A percentile compares a stretch with the other conserved stretches of the same genome.
Conservation (phyloP, 164 flowering plant species). For the Akebia trifoliata region DNA sequence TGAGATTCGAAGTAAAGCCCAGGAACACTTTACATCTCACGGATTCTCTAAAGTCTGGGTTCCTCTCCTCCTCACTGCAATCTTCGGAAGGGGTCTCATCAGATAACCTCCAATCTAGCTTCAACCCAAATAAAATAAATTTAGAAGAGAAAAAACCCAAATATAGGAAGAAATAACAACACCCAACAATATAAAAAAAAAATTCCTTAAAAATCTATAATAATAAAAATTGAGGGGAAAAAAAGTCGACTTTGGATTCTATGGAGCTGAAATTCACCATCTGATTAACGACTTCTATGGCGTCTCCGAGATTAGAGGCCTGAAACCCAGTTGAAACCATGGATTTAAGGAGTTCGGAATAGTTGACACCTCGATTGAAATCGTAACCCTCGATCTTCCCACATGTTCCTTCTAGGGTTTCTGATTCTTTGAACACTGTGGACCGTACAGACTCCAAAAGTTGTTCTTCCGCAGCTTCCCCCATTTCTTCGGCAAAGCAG, state of each 20-base stretch:
- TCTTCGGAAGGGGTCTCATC: slow-evolving; percentile 54
- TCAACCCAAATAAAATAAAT: slow-evolving; percentile 19
- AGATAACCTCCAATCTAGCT: slow-evolving; percentile 91
- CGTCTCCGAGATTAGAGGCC: slow-evolving; percentile 94
- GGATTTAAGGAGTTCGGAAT: slow-evolving; percentile 54
- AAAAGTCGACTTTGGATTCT: not conserved
- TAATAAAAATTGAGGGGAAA: not conserved
- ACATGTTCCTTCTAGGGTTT: slow-evolving; percentile 48
- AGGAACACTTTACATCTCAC: slow-evolving; percentile 75
- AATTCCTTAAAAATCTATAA: not conserved
- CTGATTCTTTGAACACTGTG: slow-evolving; percentile 55
- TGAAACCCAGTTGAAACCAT: slow-evolving; percentile 80
- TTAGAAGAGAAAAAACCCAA: not conserved
- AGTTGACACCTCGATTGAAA: slow-evolving; percentile 74
- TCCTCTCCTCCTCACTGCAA: slow-evolving; percentile 61
- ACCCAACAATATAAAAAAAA: not conserved
- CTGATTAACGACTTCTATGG: slow-evolving; percentile 63
- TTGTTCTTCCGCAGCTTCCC: slow-evolving; percentile 18
- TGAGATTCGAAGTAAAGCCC: slow-evolving; percentile 90
- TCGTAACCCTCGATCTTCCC: slow-evolving; percentile 72
- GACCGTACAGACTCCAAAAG: slow-evolving; percentile 34
- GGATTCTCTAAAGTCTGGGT: slow-evolving; percentile 44
- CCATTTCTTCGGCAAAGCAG: slow-evolving; percentile 22
- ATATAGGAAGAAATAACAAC: not conserved
- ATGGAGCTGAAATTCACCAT: slow-evolving; percentile 48